A percentile compares a stretch with the other conserved stretches of the same genome.
These are phyloP conservation scores for Allium cepa DNA, from an alignment of 106 monocot species.

Conservation along the genomic window DNA sequence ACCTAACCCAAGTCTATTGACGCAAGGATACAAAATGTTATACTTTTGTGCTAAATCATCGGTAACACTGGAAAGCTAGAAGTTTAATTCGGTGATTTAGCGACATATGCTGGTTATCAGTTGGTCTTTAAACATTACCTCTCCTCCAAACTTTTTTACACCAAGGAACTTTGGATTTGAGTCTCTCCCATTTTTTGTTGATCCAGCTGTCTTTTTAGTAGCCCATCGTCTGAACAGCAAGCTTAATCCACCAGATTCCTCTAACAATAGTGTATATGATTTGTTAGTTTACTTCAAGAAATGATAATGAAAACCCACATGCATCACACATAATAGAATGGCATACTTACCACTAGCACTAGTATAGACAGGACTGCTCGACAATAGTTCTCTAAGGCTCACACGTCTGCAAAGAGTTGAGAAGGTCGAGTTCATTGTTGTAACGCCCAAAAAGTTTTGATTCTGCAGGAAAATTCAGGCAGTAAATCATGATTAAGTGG, in stretches of 20 bases:
- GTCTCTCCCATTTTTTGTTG: slow-evolving; percentile 82
- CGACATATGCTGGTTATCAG: too few relatives aligned
- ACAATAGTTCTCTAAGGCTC: slow-evolving; percentile 49
- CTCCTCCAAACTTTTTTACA: slow-evolving; percentile 93
- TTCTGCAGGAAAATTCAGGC: too few relatives aligned
- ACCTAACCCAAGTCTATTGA: too few relatives aligned
- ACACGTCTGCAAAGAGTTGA: slow-evolving; percentile 44
- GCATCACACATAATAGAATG: neutral
- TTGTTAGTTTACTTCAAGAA: neutral
- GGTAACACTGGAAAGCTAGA: too few relatives aligned
- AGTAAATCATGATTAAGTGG: too few relatives aligned
- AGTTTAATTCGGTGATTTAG: too few relatives aligned
- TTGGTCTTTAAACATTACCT: slow-evolving; percentile 22
- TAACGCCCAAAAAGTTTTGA: too few relatives aligned
- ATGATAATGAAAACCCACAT: neutral
- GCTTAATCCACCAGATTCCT: slow-evolving; percentile 47
- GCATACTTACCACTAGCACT: slow-evolving; percentile 47
- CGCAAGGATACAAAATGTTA: too few relatives aligned
- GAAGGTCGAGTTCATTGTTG: slow-evolving; percentile 14
- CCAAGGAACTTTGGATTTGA: slow-evolving; percentile 81
- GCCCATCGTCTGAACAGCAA: slow-evolving; percentile 88
- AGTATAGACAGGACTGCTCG: slow-evolving; percentile 34
- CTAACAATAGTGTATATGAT: slow-evolving; percentile 24
- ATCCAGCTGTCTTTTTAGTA: slow-evolving; percentile 88
- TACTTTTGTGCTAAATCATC: too few relatives aligned